Conservation (phyloP, 192 early-diverging fungal genomes). For the Anaeromyces robustus region DNA sequence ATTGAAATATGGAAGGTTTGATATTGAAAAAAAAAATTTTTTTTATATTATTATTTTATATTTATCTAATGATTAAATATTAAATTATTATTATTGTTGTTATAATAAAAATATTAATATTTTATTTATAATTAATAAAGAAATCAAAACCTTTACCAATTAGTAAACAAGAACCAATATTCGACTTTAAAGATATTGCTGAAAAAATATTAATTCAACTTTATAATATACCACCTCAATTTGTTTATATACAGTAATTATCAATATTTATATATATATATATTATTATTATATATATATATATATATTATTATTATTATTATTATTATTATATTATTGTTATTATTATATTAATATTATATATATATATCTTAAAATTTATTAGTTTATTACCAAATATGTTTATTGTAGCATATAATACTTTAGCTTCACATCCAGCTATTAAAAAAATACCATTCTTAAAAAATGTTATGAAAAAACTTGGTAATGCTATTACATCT, state of each 20-base stretch:
- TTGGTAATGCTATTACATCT: not conserved
- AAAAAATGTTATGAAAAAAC: not conserved
- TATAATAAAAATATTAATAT: conserved; percentile 1
- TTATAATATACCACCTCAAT: not conserved
- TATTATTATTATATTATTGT: conserved; percentile 1
- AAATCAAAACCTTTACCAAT: conserved; percentile 38
- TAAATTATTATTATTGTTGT: too few species aligned
- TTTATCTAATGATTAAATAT: too few species aligned
- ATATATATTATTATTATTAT: conserved; percentile 38
- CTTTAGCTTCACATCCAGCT: conserved; percentile 37
- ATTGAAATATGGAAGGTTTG: conserved; percentile 69
- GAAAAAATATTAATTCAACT: conserved; percentile 42
- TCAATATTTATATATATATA: conserved; percentile 14
- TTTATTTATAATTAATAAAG: conserved; percentile 10
- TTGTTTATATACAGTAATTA: not conserved
- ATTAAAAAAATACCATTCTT: not conserved
- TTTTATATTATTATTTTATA: too few species aligned
- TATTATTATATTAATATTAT: conserved; percentile 6
- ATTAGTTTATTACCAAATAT: conserved; percentile 53
- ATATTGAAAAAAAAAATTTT: conserved; percentile 10
- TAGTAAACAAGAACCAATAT: conserved; percentile 56
- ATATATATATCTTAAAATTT: not conserved
- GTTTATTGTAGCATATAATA: conserved; percentile 59
- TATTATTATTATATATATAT: conserved; percentile 36
- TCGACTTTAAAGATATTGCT: conserved; percentile 58